These are phyloP conservation scores for Saccharomyces mikatae DNA, from an alignment of 805 yeast genomes.

Conservation along the genomic window DNA sequence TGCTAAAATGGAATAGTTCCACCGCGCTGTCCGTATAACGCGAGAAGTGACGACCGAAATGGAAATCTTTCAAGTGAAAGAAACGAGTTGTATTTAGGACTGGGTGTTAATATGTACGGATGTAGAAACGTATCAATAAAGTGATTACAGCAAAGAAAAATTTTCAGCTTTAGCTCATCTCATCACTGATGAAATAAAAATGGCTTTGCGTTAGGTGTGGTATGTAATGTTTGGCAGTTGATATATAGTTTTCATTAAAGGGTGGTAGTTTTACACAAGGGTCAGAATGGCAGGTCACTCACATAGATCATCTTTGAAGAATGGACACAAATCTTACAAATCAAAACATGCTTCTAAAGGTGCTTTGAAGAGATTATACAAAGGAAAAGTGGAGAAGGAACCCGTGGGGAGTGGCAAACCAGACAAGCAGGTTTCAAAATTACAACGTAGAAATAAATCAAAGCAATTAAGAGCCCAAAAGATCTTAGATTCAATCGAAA, in stretches of 20 bases:
- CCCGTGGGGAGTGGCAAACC: constrained; percentile 29
- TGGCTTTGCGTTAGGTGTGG: too few relatives aligned
- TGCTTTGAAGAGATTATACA: constrained; percentile 65
- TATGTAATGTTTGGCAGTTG: neutral
- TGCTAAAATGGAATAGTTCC: neutral
- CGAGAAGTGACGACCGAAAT: neutral
- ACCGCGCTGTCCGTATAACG: neutral
- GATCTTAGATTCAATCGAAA: constrained; percentile 48
- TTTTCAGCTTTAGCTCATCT: neutral
- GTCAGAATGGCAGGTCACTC: constrained; percentile 60
- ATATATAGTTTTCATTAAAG: neutral
- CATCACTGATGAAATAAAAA: neutral
- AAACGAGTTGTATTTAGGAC: neutral
- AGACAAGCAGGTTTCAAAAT: constrained; percentile 33
- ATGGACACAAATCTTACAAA: constrained; percentile 83
- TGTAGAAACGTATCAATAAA: neutral
- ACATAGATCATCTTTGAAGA: constrained; percentile 78
- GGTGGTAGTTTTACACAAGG: neutral
- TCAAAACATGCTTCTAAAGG: constrained; percentile 88
- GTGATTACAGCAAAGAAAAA: neutral
- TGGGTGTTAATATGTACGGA: neutral
- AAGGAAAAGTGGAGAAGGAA: constrained; percentile 82
- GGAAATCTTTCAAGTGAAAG: neutral
- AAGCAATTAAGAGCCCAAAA: constrained; percentile 72
- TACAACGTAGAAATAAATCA: constrained; percentile 69